Conservation (phyloP, 83 land plant species). For the Diphasiastrum complanatum region DNA sequence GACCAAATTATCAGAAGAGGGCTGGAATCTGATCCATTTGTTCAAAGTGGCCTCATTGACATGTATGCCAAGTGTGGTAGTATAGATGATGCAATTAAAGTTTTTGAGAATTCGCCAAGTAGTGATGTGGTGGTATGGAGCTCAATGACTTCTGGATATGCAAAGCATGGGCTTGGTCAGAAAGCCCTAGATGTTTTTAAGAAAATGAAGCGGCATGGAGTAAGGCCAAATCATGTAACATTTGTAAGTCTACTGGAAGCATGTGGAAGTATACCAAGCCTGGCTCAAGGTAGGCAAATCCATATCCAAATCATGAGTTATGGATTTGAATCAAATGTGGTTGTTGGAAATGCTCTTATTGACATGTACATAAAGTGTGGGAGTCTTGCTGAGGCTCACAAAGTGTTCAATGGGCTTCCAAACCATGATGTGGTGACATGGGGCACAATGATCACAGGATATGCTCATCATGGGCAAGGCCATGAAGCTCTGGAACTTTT, state of each 20-base stretch:
- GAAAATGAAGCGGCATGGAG: slow-evolving; percentile 26
- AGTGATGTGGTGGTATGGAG: slow-evolving; percentile 32
- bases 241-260: slow-evolving; percentile 26
- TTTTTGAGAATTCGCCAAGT: slow-evolving; percentile 29
- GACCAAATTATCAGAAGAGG: slow-evolving; percentile 22
- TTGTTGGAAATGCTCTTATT: slow-evolving; percentile 32
- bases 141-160: slow-evolving; percentile 33
- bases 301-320: slow-evolving; percentile 33
- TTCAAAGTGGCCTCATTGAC: slow-evolving; percentile 30
- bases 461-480: slow-evolving; percentile 28
- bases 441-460: slow-evolving; percentile 42
- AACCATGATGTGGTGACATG: slow-evolving; percentile 21
- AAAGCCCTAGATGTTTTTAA: slow-evolving; percentile 24
- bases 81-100: slow-evolving; percentile 17
- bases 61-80: slow-evolving; percentile 35
- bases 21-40: slow-evolving; percentile 31
- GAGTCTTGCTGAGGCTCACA: slow-evolving; percentile 12
- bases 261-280: neutral
- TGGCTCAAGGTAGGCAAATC: slow-evolving; percentile 21
- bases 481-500: slow-evolving; percentile 31
- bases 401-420: slow-evolving; percentile 17
- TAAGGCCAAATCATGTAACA: slow-evolving; percentile 30
- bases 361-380: slow-evolving; percentile 30
- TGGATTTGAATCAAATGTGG: slow-evolving; percentile 21
- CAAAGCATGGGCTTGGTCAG: slow-evolving; percentile 8